Percentiles rank a stretch among this genome's conserved stretches.
Evolutionary conservation across 2,329 filamentous ascomycete genomes (phyloP).

Genomic region (Fusarium dlaminii): DNA sequence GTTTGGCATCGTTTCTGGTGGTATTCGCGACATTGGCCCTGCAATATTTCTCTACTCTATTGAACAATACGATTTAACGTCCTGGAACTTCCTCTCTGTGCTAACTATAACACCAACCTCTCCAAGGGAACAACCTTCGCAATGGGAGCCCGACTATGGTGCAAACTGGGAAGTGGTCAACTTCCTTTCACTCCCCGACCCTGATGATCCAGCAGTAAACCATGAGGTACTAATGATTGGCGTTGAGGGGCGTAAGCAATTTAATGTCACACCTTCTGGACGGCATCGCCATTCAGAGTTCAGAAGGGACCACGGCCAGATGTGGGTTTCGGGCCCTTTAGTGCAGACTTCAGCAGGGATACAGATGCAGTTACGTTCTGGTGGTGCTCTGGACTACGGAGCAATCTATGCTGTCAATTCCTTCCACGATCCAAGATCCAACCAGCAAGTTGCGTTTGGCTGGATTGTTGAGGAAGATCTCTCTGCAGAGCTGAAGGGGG

Average conservation of each 20-base stretch:
- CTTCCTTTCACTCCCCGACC: background rate
- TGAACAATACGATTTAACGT: background rate
- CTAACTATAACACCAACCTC: background rate
- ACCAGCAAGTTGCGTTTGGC: background rate
- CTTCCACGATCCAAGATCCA: background rate
- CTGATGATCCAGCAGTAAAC: background rate
- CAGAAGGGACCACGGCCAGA: background rate
- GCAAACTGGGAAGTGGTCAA: background rate
- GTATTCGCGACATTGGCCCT: background rate
- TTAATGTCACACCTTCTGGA: accelerated
- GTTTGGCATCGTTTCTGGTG: background rate
- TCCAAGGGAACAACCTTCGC: accelerated
- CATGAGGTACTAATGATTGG: background rate
- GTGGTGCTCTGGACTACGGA: background rate
- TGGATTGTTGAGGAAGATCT: background rate
- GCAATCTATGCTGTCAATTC: background rate
- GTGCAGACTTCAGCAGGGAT: background rate
- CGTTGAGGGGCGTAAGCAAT: background rate
- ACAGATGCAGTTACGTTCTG: background rate
- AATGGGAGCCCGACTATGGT: background rate
- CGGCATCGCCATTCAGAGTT: background rate
- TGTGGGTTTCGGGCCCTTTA: background rate
- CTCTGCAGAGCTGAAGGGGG: background rate
- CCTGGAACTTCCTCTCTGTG: background rate
- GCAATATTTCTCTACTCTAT: background rate